Base-by-base conservation (phyloP, 345 rosid species). In the Hibiscus syriacus region DNA sequence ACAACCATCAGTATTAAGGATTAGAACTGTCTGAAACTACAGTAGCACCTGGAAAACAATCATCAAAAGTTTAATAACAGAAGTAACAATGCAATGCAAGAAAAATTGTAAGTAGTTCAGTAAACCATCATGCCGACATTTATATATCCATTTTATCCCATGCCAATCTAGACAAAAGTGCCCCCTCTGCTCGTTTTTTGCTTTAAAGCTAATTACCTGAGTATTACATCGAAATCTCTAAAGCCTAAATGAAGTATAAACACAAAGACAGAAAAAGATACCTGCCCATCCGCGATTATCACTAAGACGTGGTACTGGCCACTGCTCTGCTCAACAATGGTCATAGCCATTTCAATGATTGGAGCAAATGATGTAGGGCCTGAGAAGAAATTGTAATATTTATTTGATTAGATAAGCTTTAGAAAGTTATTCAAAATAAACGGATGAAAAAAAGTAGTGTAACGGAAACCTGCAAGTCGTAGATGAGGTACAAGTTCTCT, bases 311-410 rank as follows among this genome's bases (percentile, higher is more conserved):
- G 99, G 81, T 91, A 94, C 66, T 94, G 99, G 25, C 97, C 97
- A 55, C 90, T 88, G 71, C 93, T 91, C 80, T 81, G 82, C 81
- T 89, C 96, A 71, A 94, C 98, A 54, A 89, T 87, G 20, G 93
- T 84, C 85, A 88, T 87, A 45, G 93, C 97, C 98, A 86, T 94
- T 67, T 94, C 98, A 61, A 94, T 89, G 52, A 86, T 66, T 0
- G 98, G 99, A 16, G 98, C 98, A 85, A 94, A 94, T 5, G 99
- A 91, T n/a, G 98, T 94, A 6, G 98, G 98, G 1, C 98, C 98
- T 92, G 79, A 25, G 48, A 60, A 32, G 65, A 70, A 41, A 55
- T 32, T 39, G 54, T 45, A 53, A 72, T 17, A 67, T 45, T 8
- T 10, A 30, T 66, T 19, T 17, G 27, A 26, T 30, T 45, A 11